Percentiles rank a stretch among this genome's conserved stretches.
These are phyloP conservation scores for Dryas alaskensis DNA, from an alignment of 306 rosid species.

Conservation along the genomic window DNA sequence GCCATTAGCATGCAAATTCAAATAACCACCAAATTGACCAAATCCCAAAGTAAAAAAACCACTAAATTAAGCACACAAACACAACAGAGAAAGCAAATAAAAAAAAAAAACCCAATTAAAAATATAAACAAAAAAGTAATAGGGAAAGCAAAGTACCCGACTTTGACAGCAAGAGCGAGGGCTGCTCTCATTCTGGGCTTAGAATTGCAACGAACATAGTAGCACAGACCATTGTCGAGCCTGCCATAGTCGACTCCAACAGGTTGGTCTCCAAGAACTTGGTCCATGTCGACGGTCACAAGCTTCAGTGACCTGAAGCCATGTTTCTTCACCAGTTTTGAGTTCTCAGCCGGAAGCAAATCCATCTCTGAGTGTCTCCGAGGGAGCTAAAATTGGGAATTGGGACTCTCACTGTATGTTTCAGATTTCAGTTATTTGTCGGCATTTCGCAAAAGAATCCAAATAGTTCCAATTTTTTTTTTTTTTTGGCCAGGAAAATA, in stretches of 20 bases:
- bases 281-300: conserved; percentile 62
- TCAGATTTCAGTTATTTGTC: neutral
- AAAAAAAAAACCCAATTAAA: neutral
- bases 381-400: neutral
- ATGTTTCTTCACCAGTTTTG: conserved; percentile 65
- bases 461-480: too few relatives aligned
- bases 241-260: conserved; percentile 70
- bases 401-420: neutral
- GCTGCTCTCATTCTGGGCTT: conserved; percentile 97
- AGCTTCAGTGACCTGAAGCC: conserved; percentile 88
- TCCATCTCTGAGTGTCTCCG: conserved; percentile 37
- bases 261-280: conserved; percentile 48
- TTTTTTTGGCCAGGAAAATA: too few relatives aligned
- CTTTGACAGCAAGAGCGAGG: conserved; percentile 83
- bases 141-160: conserved; percentile 49
- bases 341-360: conserved; percentile 61
- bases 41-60: neutral
- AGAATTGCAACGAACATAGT: conserved; percentile 87
- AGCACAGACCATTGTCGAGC: conserved; percentile 77
- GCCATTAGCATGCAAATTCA: neutral
- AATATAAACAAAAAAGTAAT: neutral
- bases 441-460: neutral
- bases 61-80: neutral
- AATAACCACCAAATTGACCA: neutral
- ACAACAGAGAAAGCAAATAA: neutral